Base-by-base conservation (phyloP, 371 early-diverging fungal species). In the Zychaea mexicana region DNA sequence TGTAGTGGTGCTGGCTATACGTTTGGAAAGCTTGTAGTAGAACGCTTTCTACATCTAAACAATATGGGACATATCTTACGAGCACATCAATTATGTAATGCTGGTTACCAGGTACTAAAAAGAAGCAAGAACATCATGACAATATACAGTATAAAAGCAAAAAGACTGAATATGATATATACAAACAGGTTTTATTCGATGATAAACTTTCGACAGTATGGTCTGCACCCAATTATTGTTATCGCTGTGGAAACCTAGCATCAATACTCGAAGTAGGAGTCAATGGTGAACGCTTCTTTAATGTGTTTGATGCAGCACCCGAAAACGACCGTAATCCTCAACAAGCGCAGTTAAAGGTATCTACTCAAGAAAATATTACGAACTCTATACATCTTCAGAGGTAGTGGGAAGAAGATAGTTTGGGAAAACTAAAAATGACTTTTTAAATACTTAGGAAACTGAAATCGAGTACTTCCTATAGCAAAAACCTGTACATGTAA, bases 21-120 rank as follows among this genome's bases (percentile, higher is more conserved):
- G 3, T 96, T 96, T 83, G 98, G 98, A 17, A 77, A 79, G 27
- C 83, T 90, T 24, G 92, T 96, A 6, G 95, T 95, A 0, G 82
- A 89, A 60, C 77, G 90, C 58, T 99, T 98, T 73, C 73, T 93
- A 9, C 84, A 94, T 33, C 81, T 87, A 55, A 98, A 98, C 74
- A 77, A 85, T 26, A 87, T 98, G 85, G 88, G 88, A 26, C 91
- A 96, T 72, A 94, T 99, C 32, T 77, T 94, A 49, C 82, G 99
- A 31, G 97, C 97, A 2, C 99, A 99, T 82, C 98, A 99, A 71
- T 73, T 99, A 22, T 98, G 97, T 65, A 95, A 94, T 90, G 96
- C 96, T 60, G 99, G 99, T 2, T 95, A 93, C 68, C 93, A 94
- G 69, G 88, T 87, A 62, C 66, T 8, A 12, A 75, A 78, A 49